Evolutionary conservation across 2,329 filamentous ascomycete species (phyloP).

Genomic region (Fusarium illudens): DNA sequence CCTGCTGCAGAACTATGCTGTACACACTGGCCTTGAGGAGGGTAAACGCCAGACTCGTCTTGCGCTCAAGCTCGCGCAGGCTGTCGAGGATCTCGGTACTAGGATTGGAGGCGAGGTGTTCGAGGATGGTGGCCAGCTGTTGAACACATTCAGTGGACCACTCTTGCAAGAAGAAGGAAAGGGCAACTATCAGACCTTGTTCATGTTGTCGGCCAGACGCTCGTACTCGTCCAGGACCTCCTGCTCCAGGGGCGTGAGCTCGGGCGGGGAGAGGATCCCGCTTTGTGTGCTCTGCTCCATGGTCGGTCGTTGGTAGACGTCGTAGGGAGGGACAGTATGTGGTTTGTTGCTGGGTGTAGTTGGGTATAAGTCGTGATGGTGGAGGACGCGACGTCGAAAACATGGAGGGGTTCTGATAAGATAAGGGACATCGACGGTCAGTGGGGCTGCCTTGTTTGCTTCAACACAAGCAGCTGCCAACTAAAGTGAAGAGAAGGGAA

Average conservation of each 20-base stretch:
- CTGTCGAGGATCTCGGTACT: constrained; percentile 86
- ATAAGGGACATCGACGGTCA: neutral
- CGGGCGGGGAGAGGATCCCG: constrained; percentile 55
- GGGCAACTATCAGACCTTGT: constrained; percentile 68
- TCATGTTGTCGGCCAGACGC: constrained; percentile 86
- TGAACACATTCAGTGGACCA: constrained; percentile 2
- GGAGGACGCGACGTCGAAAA: neutral
- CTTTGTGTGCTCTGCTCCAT: constrained; percentile 38
- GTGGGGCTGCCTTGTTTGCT: neutral
- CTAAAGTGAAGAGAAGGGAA: too few relatives aligned
- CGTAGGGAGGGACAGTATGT: neutral
- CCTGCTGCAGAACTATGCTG: constrained; percentile 97
- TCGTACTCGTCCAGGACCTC: constrained; percentile 96
- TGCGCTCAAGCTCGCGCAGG: constrained; percentile 86
- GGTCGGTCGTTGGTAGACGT: neutral
- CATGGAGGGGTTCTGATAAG: neutral
- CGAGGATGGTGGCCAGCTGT: constrained; percentile 67
- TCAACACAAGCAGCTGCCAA: neutral
- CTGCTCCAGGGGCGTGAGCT: constrained; percentile 84
- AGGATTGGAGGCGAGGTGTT: constrained; percentile 72
- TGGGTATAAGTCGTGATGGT: neutral
- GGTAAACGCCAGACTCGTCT: constrained; percentile 94
- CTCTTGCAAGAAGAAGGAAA: neutral
- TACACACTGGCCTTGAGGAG: constrained; percentile 98
- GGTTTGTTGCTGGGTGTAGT: neutral